Evolutionary conservation across 305 asterid genomes (phyloP).

Genomic region (Solanum hybrid): DNA sequence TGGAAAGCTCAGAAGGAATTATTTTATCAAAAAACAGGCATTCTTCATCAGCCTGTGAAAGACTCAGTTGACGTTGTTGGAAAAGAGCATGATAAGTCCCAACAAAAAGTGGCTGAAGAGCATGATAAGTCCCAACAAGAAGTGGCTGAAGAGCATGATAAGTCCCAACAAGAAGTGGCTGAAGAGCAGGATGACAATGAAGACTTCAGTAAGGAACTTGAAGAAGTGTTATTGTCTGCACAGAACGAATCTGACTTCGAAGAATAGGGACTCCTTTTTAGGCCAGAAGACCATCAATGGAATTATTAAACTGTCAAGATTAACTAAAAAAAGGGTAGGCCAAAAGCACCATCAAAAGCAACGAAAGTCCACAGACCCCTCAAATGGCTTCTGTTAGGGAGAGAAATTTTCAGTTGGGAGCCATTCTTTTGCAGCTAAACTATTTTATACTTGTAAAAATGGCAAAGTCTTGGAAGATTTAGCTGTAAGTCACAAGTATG

Average conservation of each 20-base stretch:
- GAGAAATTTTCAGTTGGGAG: neutral
- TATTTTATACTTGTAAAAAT: neutral
- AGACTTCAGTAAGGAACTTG: slow-evolving; percentile 48
- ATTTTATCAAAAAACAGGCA: slow-evolving; percentile 45
- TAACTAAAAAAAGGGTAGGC: neutral
- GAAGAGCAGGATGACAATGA: slow-evolving; percentile 18
- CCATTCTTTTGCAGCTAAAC: neutral
- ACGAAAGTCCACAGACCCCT: neutral
- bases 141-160: slow-evolving; percentile 17
- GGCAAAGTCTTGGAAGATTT: neutral
- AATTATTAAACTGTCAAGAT: neutral
- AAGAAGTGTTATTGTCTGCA: slow-evolving; percentile 28
- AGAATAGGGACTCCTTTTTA: neutral
- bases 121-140: slow-evolving; percentile 9
- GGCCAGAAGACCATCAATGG: neutral
- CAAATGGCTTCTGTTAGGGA: neutral
- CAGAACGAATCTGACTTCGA: slow-evolving; percentile 22
- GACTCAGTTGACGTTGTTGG: neutral
- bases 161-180: neutral
- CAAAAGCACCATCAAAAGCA: neutral
- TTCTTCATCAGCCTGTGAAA: slow-evolving; percentile 6
- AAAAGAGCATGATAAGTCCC: slow-evolving; percentile 12
- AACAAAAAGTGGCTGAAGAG: slow-evolving; percentile 6
- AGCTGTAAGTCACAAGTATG: neutral
- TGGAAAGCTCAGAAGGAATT: slow-evolving; percentile 54